Base-by-base conservation (phyloP, 768 basidiomycete genomes). In the Mycena polygramma region DNA sequence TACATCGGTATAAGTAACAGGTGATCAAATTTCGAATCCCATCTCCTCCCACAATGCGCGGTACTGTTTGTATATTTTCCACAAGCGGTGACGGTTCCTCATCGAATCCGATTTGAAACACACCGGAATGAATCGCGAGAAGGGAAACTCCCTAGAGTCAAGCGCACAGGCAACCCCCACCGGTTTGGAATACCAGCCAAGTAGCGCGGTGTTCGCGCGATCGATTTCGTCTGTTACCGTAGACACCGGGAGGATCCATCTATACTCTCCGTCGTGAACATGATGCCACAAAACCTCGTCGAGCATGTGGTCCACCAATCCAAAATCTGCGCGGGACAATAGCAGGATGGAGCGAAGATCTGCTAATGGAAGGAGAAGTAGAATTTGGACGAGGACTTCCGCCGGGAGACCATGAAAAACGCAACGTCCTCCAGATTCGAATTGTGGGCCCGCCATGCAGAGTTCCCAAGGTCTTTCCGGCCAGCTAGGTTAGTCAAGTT, bases 61-160 rank as follows among this genome's bases (percentile, higher is more conserved):
- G 17, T 14, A 54, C 53, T 54, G 53, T 19, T 54, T 3, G 7
- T 13, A 30, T 54, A 54, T 26, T 13, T 5, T 36, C 53, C 53
- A 54, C 24, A 54, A 30, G 11, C 53, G 24, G 14, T 36, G 9
- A 4, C 53, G 53, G 8, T 54, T 54, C 8, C 53, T 30, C 53
- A 54, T 54, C 26, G 53, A 54, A 14, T 54, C 15, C 3, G 53
- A 54, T 35, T 54, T 36, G 53, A 54, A 15, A 19, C 30, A 54
- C 30, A 14, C 53, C 14, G 53, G 15, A 19, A 60, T 24, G 55
- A 64, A 64, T n/a, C 39, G 41, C 14, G 45, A 59, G 22, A 67
- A 67, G 2, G 57, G 66, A 36, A 67, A 67, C 13, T 60, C 57
- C 48, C 14, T 51, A 1, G 57, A 67, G n/a, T 59, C 66, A 30